These are phyloP conservation scores for Chionographis japonica DNA, from an alignment of 106 monocot genomes.

Conservation along the genomic window DNA sequence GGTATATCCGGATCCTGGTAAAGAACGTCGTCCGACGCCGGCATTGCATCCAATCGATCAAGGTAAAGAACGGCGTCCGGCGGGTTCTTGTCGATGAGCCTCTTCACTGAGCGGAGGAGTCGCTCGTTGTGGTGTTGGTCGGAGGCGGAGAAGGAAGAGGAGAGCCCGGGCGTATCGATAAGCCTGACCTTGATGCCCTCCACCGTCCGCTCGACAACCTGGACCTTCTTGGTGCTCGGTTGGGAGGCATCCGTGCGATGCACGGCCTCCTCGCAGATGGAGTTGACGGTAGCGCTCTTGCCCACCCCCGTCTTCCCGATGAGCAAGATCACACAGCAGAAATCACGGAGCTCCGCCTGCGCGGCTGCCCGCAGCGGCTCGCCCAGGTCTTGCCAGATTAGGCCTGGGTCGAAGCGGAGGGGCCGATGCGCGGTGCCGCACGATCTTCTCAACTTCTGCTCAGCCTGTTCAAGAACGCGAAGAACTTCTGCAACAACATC, in stretches of 20 bases:
- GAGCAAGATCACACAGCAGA: not conserved
- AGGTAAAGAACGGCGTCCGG: too few species aligned
- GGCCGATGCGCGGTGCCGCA: not conserved
- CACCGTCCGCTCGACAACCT: not conserved
- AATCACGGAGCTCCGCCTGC: not conserved
- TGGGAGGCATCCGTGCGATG: not conserved
- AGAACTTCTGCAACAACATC: not conserved
- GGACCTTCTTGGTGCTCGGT: not conserved
- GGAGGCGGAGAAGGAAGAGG: too few species aligned
- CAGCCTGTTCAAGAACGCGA: not conserved
- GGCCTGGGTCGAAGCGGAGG: not conserved
- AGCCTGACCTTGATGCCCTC: not conserved
- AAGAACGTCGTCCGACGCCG: too few species aligned
- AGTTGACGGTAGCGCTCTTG: not conserved
- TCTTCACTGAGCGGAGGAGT: too few species aligned
- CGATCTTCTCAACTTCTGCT: not conserved
- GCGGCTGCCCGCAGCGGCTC: not conserved
- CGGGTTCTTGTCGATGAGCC: too few species aligned
- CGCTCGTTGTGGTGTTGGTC: too few species aligned
- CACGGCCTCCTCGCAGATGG: not conserved
- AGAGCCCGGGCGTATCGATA: too few species aligned
- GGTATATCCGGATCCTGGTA: too few species aligned
- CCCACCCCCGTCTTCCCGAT: slow-evolving; percentile 1
- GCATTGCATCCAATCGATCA: too few species aligned
- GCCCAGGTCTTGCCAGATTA: not conserved